These are phyloP conservation scores for Saccharum spontaneum DNA, from an alignment of 176 grass and related monocot species.

Conservation along the genomic window DNA sequence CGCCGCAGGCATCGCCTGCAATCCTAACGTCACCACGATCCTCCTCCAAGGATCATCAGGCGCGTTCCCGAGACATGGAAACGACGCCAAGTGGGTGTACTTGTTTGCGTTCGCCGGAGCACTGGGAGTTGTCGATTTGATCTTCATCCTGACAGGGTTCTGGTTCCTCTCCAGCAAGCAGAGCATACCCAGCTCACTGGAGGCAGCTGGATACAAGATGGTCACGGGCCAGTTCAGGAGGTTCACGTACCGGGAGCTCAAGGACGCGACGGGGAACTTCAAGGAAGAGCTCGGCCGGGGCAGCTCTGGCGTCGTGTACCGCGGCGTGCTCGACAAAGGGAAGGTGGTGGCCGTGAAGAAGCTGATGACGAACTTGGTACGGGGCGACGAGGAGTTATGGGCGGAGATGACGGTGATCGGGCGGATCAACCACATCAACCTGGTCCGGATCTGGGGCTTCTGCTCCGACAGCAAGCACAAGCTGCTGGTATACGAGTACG, in stretches of 20 bases:
- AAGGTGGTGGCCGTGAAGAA: constrained; percentile 63
- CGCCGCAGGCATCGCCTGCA: constrained; percentile 12
- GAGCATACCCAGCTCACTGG: constrained; percentile 11
- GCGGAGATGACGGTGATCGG: constrained; percentile 60
- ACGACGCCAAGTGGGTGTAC: constrained; percentile 35
- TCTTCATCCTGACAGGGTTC: constrained; percentile 32
- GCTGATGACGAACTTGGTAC: constrained; percentile 24
- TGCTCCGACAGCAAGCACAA: constrained; percentile 48
- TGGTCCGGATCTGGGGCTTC: constrained; percentile 53
- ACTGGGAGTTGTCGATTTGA: constrained; percentile 35
- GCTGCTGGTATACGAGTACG: constrained; percentile 58
- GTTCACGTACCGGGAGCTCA: constrained; percentile 59
- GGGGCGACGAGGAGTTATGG: constrained; percentile 56
- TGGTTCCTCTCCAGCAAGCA: constrained; percentile 48
- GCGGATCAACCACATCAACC: constrained; percentile 71
- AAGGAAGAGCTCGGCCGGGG: constrained; percentile 66
- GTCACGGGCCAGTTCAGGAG: constrained; percentile 50
- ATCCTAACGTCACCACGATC: neutral
- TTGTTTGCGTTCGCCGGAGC: constrained; percentile 32
- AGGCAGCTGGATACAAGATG: constrained; percentile 36
- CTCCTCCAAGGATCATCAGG: neutral
- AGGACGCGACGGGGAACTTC: constrained; percentile 50
- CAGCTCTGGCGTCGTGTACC: constrained; percentile 51
- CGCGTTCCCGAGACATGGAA: neutral
- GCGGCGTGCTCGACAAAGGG: constrained; percentile 40